Evolutionary conservation across 139 green algal genomes (phyloP).

Genomic region (Micractinium sp.): DNA sequence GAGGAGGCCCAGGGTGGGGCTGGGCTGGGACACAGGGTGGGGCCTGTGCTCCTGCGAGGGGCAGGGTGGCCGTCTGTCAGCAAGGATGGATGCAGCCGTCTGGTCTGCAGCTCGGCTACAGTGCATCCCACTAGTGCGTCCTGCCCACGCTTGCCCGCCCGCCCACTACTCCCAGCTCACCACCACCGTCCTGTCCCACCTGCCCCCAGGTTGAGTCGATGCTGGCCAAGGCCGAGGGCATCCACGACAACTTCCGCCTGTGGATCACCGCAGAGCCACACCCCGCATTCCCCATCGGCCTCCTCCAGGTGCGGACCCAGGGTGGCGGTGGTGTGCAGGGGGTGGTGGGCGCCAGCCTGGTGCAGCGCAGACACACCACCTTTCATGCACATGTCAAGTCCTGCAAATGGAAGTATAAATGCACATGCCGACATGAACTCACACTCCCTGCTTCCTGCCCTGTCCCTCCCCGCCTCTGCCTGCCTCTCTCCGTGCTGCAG

Average conservation of each 20-base stretch:
- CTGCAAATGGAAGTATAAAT: neutral
- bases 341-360: neutral
- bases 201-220: constrained; percentile 77
- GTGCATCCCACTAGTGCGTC: too few species aligned
- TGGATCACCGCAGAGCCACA: constrained; percentile 96
- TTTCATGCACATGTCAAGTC: neutral
- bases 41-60: neutral
- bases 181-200: neutral
- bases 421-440: neutral
- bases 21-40: neutral
- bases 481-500: constrained; percentile 43
- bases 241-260: constrained; percentile 86
- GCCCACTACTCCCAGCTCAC: too few species aligned
- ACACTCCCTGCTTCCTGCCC: neutral
- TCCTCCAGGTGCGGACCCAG: constrained; percentile 84
- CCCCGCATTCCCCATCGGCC: constrained; percentile 91
- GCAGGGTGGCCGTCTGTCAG: neutral
- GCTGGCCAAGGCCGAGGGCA: constrained; percentile 66
- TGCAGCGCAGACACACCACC: too few species aligned
- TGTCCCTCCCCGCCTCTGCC: neutral
- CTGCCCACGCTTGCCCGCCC: too few species aligned
- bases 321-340: neutral
- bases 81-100: too few species aligned
- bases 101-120: too few species aligned
- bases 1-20: neutral